phyloP scores from a whole-genome alignment of 2,329 filamentous ascomycete genomes.

The Aspergillus aculeatus region DNA sequence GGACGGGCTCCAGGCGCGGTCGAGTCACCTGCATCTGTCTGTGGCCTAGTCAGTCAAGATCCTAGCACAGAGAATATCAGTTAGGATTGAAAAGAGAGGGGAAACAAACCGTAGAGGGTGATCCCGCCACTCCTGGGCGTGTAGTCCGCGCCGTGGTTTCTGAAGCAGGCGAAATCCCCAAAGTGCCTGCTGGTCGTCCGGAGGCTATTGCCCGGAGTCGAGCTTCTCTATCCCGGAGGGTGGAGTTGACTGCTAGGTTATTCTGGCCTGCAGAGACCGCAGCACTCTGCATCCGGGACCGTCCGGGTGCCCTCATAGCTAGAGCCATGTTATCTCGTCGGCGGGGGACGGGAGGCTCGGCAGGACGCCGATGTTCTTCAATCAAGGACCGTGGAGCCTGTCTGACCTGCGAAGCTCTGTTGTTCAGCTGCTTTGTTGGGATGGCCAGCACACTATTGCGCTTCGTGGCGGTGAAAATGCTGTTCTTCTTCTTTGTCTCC shows the following conservation, averaged over 20 bases:
- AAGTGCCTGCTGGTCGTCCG: constrained; percentile 17
- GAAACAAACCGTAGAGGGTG: background rate
- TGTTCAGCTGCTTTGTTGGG: constrained; percentile 44
- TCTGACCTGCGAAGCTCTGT: constrained; percentile 37
- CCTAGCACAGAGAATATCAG: background rate
- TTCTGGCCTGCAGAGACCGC: background rate
- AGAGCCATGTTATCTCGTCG: constrained; percentile 11
- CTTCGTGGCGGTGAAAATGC: constrained; percentile 35
- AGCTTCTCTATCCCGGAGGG: constrained; percentile 31
- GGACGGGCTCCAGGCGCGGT: constrained; percentile 15
- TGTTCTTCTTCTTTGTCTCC: constrained; percentile 33
- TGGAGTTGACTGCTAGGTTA: constrained; percentile 7
- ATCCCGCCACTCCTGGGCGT: background rate
- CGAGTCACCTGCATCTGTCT: background rate
- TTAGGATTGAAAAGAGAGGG: background rate
- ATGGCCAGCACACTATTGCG: constrained; percentile 38
- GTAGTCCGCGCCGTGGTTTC: background rate
- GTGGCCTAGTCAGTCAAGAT: background rate
- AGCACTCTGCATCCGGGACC: constrained; percentile 12
- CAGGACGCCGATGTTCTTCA: constrained; percentile 39
- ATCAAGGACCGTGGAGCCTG: constrained; percentile 43
- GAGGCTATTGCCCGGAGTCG: constrained; percentile 32
- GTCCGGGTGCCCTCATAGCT: constrained; percentile 19
- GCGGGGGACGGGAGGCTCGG: constrained; percentile 18
- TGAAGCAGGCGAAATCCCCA: constrained; percentile 4